Percentiles rank a stretch among this genome's conserved stretches.
Conservation (phyloP, 2,329 filamentous ascomycete genomes). For the Thielaviopsis cerberus region DNA sequence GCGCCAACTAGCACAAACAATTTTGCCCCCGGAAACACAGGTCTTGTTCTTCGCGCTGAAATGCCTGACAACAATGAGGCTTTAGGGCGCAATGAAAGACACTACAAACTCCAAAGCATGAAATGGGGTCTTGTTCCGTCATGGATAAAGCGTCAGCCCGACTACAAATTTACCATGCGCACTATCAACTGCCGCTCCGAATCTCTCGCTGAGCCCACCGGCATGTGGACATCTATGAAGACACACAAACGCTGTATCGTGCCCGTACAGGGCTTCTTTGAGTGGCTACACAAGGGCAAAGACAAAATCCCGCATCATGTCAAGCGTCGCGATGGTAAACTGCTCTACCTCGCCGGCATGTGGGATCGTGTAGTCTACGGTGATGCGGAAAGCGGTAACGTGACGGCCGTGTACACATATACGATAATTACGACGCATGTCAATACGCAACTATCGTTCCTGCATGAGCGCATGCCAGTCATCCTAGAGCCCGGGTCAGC, state of each 20-base stretch:
- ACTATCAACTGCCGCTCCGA: conserved; percentile 94
- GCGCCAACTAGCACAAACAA: conserved; percentile 64
- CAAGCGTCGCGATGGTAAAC: conserved; percentile 58
- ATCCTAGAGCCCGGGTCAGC: conserved; percentile 63
- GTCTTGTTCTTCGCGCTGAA: conserved; percentile 69
- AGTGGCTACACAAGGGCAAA: conserved; percentile 75
- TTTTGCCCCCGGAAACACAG: conserved; percentile 74
- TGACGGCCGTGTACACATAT: conserved; percentile 66
- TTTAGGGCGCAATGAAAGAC: conserved; percentile 15
- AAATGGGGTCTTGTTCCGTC: conserved; percentile 90
- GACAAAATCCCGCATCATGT: conserved; percentile 75
- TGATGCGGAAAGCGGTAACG: conserved; percentile 27
- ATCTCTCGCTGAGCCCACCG: conserved; percentile 53
- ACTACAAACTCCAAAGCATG: conserved; percentile 78
- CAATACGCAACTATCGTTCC: conserved; percentile 63
- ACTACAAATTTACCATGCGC: conserved; percentile 59
- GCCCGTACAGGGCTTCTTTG: conserved; percentile 81
- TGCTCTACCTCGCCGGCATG: conserved; percentile 79
- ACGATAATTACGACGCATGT: conserved; percentile 84
- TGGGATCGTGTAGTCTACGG: conserved; percentile 81
- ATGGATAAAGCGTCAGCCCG: conserved; percentile 73
- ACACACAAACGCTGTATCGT: conserved; percentile 73
- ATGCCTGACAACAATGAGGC: conserved; percentile 25
- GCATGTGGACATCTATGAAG: conserved; percentile 90
- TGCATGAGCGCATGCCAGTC: conserved; percentile 93